Evolutionary conservation across 2,329 filamentous ascomycete genomes (phyloP), one percentile per base, ranked within the genome.

Genomic region (Ascosphaera acerosa): DNA sequence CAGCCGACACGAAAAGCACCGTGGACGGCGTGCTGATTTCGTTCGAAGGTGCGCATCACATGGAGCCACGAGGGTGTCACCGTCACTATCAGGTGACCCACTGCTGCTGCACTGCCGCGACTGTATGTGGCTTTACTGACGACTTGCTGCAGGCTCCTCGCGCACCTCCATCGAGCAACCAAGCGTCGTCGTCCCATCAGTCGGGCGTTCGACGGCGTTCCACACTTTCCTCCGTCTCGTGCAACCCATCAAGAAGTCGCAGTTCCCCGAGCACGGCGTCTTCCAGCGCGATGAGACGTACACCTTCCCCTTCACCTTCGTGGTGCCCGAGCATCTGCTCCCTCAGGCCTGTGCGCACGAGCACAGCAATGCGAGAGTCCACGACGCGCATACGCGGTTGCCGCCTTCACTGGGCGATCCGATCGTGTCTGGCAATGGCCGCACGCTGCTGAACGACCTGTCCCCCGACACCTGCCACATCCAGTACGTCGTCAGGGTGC

Each of bases 361-460:
- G 23, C 54, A 58, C 12, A 52, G 51, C 15, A 61, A 62, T 36
- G 49, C 55, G 16, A 54, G 62, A 22, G 51, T 73, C 32, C 55
- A 59, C 33, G 52, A 59, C 15, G 58, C 57, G 1, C 70, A 75
- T 44, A 51, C 65, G 2, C 51, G 59, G 39, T 53, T 72, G 0
- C 70, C 70, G 2, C 70, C 70, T 3, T 68, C 60, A 16, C 49
- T 73, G 14, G 69, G 69, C 9, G 67, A 71, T 34, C 51, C 59
- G 6, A 58, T 60, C 41, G 45, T 62, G n/a, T 53, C 57, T 29
- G 55, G 55, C 15, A 54, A 58, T 36, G 60, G 60, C 6, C 54
- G 53, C 20, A 49, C 49, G 2, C 44, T 64, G 12, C 51, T 66
- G 25, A 66, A 74, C 41, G 70, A 74, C 39, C 52, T 72, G 43